A percentile compares a stretch with the other conserved stretches of the same genome.
These are phyloP conservation scores for Patellifolia procumbens DNA, from an alignment of 179 eudicot species.

Conservation along the genomic window DNA sequence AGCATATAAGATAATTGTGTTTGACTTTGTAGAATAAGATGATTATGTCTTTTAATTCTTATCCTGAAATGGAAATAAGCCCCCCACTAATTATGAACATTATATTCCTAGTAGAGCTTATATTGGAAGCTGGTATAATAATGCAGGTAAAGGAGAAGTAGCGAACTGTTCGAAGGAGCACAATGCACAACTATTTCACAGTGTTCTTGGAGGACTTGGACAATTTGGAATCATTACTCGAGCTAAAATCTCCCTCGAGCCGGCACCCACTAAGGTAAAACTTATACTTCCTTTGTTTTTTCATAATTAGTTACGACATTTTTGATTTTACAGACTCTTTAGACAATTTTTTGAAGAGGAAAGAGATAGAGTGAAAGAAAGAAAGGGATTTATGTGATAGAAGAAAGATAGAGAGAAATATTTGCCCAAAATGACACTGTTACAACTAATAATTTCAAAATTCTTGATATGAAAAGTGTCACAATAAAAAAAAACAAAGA, in stretches of 20 bases:
- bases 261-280: conserved; percentile 60
- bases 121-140: conserved; percentile 1
- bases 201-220: conserved; percentile 77
- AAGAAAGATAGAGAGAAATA: too few relatives aligned
- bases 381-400: too few relatives aligned
- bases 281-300: too few relatives aligned
- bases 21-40: conserved; percentile 1
- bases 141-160: conserved; percentile 68
- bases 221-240: conserved; percentile 74
- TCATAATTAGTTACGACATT: too few relatives aligned
- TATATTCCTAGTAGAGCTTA: not conserved
- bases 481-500: too few relatives aligned
- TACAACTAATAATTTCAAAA: too few relatives aligned
- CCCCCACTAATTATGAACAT: not conserved
- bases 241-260: conserved; percentile 61
- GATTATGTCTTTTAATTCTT: conserved; percentile 7
- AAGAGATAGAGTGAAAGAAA: too few relatives aligned
- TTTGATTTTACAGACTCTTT: too few relatives aligned
- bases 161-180: conserved; percentile 55
- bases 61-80: conserved; percentile 15
- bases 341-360: too few relatives aligned
- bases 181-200: conserved; percentile 62
- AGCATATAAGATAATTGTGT: conserved; percentile 18
- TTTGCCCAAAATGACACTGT: too few relatives aligned
- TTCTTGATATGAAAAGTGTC: too few relatives aligned